Evolutionary conservation across 2,329 filamentous ascomycete genomes (phyloP), one percentile per base, ranked within the genome.

Genomic region (Ascochyta rabiei): DNA sequence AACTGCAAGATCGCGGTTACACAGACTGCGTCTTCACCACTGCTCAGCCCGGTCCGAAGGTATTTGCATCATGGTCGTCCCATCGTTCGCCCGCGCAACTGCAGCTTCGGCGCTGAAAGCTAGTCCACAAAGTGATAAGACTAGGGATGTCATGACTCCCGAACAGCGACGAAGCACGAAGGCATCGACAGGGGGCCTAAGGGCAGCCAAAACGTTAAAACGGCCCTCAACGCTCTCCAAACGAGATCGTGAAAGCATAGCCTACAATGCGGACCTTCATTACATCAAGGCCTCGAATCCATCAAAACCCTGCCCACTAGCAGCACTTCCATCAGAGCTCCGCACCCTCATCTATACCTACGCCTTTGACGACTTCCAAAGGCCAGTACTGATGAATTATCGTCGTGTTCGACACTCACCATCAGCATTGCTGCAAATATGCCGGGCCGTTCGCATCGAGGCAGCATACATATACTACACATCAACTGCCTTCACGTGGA

Each of bases 361-460:
- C 38, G 23, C 56, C 16, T 43, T 64, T 12, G 46, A 35, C 18
- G 33, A 54, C 15, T 16, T 44, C 18, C 40, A 26, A n/a, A 41
- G 24, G 28, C 52, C 51, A 10, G 31, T 40, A 16, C 8, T 51
- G 38, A 44, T 55, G 45, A 39, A 44, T 31, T 56, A 18, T 34
- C 38, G 23, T 18, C 52, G 46, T 18, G 26, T 40, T 15, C 49
- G 41, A 19, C 35, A 38, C 26, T 43, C n/a, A 7, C 47, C 57
- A 30, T 24, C 46, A 16, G 21, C 42, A 9, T 47, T 52, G 21
- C 57, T 71, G 4, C 59, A 59, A 18, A 49, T 66, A 28, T 66
- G 63, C 47, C 63, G 66, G 16, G 59, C 60, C 8, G 60, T 72
- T n/a, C 60, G 69, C 7, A 59, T 63, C n/a, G 70, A 73, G 59